phyloP scores from a whole-genome alignment of 1,139 yeast genomes.

The Petasospora rhodanensis region DNA sequence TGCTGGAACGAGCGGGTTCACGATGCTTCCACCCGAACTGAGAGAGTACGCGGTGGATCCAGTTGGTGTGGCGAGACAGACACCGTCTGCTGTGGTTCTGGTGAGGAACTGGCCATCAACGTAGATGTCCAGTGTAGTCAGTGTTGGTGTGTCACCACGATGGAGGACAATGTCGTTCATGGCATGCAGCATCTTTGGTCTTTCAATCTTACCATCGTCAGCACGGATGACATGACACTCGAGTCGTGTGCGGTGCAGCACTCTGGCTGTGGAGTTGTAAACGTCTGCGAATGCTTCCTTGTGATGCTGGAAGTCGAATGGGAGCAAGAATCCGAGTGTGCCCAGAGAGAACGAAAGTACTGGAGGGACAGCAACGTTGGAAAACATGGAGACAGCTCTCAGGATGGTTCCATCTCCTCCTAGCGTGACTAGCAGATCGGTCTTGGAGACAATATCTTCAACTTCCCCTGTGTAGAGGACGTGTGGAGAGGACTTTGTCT shows the following conservation, averaged over 20 bases:
- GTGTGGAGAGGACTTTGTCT: conserved; percentile 24
- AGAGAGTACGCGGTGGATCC: conserved; percentile 94
- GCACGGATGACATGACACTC: conserved; percentile 62
- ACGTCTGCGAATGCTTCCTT: conserved; percentile 60
- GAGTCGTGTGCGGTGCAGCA: conserved; percentile 69
- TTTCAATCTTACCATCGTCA: conserved; percentile 17
- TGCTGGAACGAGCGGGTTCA: conserved; percentile 83
- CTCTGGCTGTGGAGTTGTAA: conserved; percentile 62
- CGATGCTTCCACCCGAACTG: conserved; percentile 88
- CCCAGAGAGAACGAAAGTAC: conserved; percentile 87
- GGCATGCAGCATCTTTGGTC: conserved; percentile 48
- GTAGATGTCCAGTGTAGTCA: conserved; percentile 74
- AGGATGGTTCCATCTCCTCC: conserved; percentile 97
- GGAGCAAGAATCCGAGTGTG: conserved; percentile 83
- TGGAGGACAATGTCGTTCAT: conserved; percentile 90
- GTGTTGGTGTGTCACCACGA: conserved; percentile 83
- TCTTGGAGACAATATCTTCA: conserved; percentile 47
- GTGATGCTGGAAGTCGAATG: conserved; percentile 70
- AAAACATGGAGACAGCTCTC: conserved; percentile 63
- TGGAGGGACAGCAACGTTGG: conserved; percentile 74
- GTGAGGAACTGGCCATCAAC: conserved; percentile 82
- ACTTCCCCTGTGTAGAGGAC: conserved; percentile 54
- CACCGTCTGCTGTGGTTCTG: conserved; percentile 88
- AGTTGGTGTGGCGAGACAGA: conserved; percentile 82
- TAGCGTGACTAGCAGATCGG: conserved; percentile 75